Percentiles rank a stretch among this genome's conserved stretches.
These are phyloP conservation scores for Cercospora sojina DNA, from an alignment of 2,329 filamentous ascomycete species.

Conservation along the genomic window DNA sequence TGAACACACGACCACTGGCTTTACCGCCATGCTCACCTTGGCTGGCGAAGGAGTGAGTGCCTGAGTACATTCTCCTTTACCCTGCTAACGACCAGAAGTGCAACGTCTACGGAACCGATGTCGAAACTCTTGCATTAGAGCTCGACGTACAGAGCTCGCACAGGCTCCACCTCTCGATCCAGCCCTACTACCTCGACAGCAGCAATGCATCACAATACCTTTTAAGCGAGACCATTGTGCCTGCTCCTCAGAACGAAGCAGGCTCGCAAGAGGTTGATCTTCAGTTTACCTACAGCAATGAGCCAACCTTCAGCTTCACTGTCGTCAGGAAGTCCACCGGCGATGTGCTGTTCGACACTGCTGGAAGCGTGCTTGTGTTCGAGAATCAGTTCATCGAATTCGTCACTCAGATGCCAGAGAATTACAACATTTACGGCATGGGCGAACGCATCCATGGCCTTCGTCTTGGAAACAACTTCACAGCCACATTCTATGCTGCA, in stretches of 20 bases:
- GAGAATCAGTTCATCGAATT: conserved; percentile 80
- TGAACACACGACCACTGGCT: conserved; percentile 46
- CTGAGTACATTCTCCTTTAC: background rate
- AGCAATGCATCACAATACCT: conserved; percentile 51
- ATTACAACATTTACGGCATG: conserved; percentile 72
- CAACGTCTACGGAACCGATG: conserved; percentile 75
- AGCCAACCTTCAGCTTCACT: conserved; percentile 58
- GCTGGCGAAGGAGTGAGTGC: conserved; percentile 48
- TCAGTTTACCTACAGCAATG: conserved; percentile 56
- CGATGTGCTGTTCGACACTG: conserved; percentile 68
- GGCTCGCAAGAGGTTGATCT: conserved; percentile 49
- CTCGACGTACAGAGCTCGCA: conserved; percentile 57
- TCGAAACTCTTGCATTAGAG: conserved; percentile 63
- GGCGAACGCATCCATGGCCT: conserved; percentile 72
- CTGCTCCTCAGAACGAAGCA: conserved; percentile 52
- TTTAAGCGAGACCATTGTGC: conserved; percentile 63
- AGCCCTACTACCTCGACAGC: conserved; percentile 59
- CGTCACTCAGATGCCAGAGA: conserved; percentile 61
- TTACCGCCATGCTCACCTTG: conserved; percentile 54
- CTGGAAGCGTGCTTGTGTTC: conserved; percentile 64
- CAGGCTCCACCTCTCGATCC: conserved; percentile 68
- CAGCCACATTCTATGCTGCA: conserved; percentile 65
- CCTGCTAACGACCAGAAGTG: conserved; percentile 43
- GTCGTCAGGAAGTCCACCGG: conserved; percentile 58
- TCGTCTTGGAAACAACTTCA: conserved; percentile 70